Base-by-base conservation (phyloP, 140 eudicot genomes). In the Flaveria floridana region DNA sequence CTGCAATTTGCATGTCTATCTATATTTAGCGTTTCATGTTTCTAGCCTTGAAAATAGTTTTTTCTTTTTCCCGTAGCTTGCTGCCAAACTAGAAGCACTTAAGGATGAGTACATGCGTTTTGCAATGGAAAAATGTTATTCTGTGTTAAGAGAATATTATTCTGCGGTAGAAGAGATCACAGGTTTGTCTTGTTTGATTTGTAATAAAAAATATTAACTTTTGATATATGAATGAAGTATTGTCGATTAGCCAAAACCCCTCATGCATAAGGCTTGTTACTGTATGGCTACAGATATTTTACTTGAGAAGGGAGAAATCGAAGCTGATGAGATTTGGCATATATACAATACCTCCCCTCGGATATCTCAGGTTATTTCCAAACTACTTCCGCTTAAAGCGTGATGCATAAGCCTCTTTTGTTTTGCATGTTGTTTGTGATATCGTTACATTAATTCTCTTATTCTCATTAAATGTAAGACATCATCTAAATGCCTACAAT, bases 71-170 rank as follows among this genome's bases (percentile, higher is more conserved):
- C 37, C 65, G 37, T 83, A 91, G 97, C 94, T 93, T 47, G 91
- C 91, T 37, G 70, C 96, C 82, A 93, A 93, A 88, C 83, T 93
- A 64, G 96, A 90, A 81, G 98, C 96, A 76, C 91, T 93, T 9
- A 86, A 89, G 79, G 98, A 89, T 41, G 98, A 93, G 79, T 93
- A 89, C 86, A 89, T 93, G 88, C 96, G 97, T 44, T 93, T 86
- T 85, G 85, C 96, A 67, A 84, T 86, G 79, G 96, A 90, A 73
- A 88, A 82, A 79, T 90, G 97, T 81, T 81, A 82, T 44, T 80
- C 90, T 44, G 83, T 88, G 23, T 53, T 93, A 16, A 78, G 80
- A 74, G 97, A 90, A 76, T 81, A 79, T 79, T 84, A 80, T 75
- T 84, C 85, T 78, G 98, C 96, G 21, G 93, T 93, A 53, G 98